Evolutionary conservation across 345 rosid species (phyloP), one percentile per base, ranked within the genome.

Genomic region (Pelargonium nanum): DNA sequence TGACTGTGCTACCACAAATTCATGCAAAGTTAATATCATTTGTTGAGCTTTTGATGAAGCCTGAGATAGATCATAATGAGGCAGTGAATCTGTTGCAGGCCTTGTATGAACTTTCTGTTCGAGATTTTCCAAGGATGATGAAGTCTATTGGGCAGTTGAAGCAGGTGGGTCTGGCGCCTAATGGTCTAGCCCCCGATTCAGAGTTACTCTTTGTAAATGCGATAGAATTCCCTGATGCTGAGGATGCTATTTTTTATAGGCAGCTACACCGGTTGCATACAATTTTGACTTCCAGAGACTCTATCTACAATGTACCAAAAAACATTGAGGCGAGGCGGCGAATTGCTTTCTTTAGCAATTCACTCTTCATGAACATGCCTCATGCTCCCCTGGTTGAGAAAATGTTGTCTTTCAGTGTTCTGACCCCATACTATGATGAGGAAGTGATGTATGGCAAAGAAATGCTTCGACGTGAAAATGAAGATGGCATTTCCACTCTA

Each of bases 361-460:
- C 98, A 0, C 77, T 91, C 67, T 91, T 91, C 75, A 91, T 91
- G 98, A 86, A 83, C 76, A 88, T 91, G 85, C 96, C 96, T 1
- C 95, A 24, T 69, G 95, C 96, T 30, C 95, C 96, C 25, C 61
- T 68, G 44, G 96, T 91, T 10, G 95, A 88, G 62, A 91, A 91
- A 72, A 91, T 91, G 98, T 72, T 91, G 91, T 91, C 98, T 62
- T 88, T 91, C 59, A 84, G 91, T 76, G 88, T 91, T 56, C 69
- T 91, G 68, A 91, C 98, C 58, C 98, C 98, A 6, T 88, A 86
- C 77, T 91, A 83, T 59, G 88, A 83, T 22, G 98, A 91, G 70
- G 96, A 88, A 26, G 96, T 91, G 62, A 48, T 86, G 70, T 86
- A 77, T 67, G 73, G 82, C 24, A 80, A 81, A 76, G 90, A 80